Evolutionary conservation across 257 asterid genomes (phyloP), one percentile per base, ranked within the genome.

Genomic region (Rauvolfia tetraphylla): DNA sequence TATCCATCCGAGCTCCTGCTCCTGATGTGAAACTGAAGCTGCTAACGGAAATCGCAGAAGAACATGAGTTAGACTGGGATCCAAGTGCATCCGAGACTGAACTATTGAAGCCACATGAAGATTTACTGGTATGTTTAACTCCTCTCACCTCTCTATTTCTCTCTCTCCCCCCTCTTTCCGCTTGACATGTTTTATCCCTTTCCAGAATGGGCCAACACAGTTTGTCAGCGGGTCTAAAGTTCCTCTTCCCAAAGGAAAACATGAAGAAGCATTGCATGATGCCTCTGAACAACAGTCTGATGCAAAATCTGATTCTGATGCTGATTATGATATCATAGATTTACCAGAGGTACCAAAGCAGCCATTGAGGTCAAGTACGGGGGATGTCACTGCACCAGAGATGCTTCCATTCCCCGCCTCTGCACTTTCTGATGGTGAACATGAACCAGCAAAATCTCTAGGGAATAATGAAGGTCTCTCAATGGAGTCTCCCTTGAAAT

Each of bases 11-110:
- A 72, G 98, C 99, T 79, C 97, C 99, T 75, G 88, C 91, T 42
- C 92, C 99, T 25, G 98, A 91, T 23, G 94, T 86, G 71, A 95
- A 95, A 83, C 57, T 95, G 87, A 95, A 93, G 85, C 85, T 93
- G 75, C 87, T 95, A 39, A 93, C 90, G 87, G 97, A 93, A 75
- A 93, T 95, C 48, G 98, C 99, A 15, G 96, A 93, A 83, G 98
- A 93, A 86, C 91, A 91, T 69, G 86, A 88, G 78, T 90, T 95
- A 29, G 98, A 93, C 62, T 95, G 99, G 99, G 98, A 95, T 88
- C 89, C 96, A 73, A 89, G 84, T 76, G 86, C 90, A 70, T 83
- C 94, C 13, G 99, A 93, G 81, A 82, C 59, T 70, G 99, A 90
- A 74, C 81, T 95, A 75, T 78, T 87, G 83, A 95, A 91, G 86